These are phyloP conservation scores for Pseudogymnoascus sp. DNA, from an alignment of 2,329 filamentous ascomycete species.

Conservation along the genomic window DNA sequence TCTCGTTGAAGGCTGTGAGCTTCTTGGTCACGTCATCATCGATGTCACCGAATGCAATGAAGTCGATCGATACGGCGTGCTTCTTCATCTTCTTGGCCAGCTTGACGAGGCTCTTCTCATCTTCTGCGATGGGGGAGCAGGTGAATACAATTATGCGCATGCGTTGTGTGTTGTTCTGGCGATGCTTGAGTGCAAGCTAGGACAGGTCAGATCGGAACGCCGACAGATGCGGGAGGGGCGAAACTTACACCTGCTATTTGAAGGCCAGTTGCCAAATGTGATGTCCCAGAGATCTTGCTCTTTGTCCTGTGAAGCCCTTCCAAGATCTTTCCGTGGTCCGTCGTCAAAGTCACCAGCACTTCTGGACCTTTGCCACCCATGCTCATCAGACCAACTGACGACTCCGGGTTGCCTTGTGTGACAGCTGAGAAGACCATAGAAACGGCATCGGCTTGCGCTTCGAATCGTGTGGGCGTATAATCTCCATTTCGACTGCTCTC, in stretches of 20 bases:
- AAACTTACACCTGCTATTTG: conserved; percentile 82
- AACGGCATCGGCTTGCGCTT: conserved; percentile 91
- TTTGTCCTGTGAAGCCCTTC: conserved; percentile 84
- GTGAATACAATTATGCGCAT: conserved; percentile 96
- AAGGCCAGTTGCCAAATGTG: conserved; percentile 86
- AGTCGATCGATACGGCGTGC: conserved; percentile 87
- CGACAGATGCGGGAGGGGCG: neutral
- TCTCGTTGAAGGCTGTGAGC: conserved; percentile 86
- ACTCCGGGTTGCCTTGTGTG: conserved; percentile 92
- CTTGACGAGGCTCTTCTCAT: conserved; percentile 80
- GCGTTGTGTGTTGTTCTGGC: conserved; percentile 93
- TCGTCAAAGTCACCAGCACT: conserved; percentile 91
- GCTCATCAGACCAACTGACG: conserved; percentile 94
- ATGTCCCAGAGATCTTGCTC: conserved; percentile 82
- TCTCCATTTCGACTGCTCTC: conserved; percentile 98
- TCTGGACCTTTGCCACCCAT: conserved; percentile 98
- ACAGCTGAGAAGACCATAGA: conserved; percentile 94
- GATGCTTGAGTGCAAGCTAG: conserved; percentile 92
- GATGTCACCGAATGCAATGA: conserved; percentile 89
- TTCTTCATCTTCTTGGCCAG: conserved; percentile 99
- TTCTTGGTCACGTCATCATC: conserved; percentile 89
- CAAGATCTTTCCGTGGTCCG: conserved; percentile 91
- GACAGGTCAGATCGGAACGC: conserved; percentile 21
- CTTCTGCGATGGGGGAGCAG: conserved; percentile 85
- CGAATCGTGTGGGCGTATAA: conserved; percentile 83